Base-by-base conservation (phyloP, 164 flowering plant genomes). In the Aristolochia contorta region DNA sequence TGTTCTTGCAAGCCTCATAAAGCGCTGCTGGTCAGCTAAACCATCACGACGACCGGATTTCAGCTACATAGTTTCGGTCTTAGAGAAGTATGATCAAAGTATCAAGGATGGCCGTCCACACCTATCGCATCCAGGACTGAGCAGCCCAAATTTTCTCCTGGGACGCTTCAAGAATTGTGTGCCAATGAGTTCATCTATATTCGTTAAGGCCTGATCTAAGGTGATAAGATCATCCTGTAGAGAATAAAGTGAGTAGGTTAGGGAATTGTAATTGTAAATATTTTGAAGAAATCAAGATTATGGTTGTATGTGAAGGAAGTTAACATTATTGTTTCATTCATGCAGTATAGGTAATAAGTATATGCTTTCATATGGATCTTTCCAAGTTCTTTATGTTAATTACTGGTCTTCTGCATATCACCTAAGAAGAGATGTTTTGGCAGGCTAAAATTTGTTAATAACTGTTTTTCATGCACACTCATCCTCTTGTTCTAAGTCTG, bases 11-110 rank as follows among this genome's bases (percentile, higher is more conserved):
- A 89, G 83, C 69, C 94, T 94, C 5, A 90, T 94, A 47, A 88
- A 82, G 74, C 80, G 85, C 0, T 94, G 99, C 72, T 94, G 99
- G 99, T 76, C 95, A 12, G 74, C 77, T 41, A 88, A 88, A 50
- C 97, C 99, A 0, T 74, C 92, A 0, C 90, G 88, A 75, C 74
- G 97, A 32, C 99, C 99, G 0, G 96, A 94, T 68, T 94, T 94
- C 74, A 76, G 74, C 21, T 65, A 77, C 69, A 90, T 90, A 25
- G 96, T 94, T 1, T 63, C 83, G 0, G 76, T 76, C 0, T 58
- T 94, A 61, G 97, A 94, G 76, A 85, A 82, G 67, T 84, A 77
- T 53, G 94, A 90, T 23, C 89, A 80, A 63, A 83, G 95, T 60
- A 82, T 81, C 10, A 90, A 79, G 69, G 91, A 87, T 20, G 96